Evolutionary conservation across 1,284 basidiomycete species (phyloP), one percentile per base, ranked within the genome.

Genomic region (Moesziomyces sp.): DNA sequence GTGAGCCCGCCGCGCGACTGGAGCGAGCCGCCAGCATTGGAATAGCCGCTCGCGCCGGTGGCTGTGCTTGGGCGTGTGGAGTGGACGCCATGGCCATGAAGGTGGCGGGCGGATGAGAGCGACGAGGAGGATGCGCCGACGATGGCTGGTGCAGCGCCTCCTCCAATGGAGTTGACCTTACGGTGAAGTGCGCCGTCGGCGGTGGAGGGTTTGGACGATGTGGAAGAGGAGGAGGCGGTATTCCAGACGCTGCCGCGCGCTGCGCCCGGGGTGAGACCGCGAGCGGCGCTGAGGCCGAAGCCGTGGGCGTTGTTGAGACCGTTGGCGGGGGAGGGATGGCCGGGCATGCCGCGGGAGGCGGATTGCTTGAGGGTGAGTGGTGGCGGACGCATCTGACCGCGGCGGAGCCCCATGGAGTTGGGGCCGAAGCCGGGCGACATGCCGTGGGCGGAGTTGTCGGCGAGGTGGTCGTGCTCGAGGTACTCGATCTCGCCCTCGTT

Each of bases 61-160:
- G 78, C 77, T 7, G 78, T 80, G 54, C 68, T 79, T 0, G 78
- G 78, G 14, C 78, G 61, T 18, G 53, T 58, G 45, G 23, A 52
- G 48, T 56, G 60, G 16, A 33, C 16, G 26, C 16, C 48, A 52
- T 69, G 66, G 6, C 35, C 56, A 13, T 55, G 56, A 13, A 48
- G 43, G 48, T 59, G 53, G 19, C 58, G 57, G 1, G 58, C 50
- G 2, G 56, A 50, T 4, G 58, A 47, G 3, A 64, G 35, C 2
- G 58, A 57, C 4, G 60, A 57, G 6, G 60, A 43, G 2, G 68
- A 46, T n/a, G 66, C 67, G 10, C 59, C 57, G n/a, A 42, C 46
- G 23, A 62, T 62, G 35, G 59, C 53, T 16, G 58, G 60, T 0
- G 60, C 59, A 16, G 63, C 54, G 11, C 54, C 46, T n/a, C 69